Conservation (phyloP, 441 rosid genomes). For the Pelargonium myrrhifolium region DNA sequence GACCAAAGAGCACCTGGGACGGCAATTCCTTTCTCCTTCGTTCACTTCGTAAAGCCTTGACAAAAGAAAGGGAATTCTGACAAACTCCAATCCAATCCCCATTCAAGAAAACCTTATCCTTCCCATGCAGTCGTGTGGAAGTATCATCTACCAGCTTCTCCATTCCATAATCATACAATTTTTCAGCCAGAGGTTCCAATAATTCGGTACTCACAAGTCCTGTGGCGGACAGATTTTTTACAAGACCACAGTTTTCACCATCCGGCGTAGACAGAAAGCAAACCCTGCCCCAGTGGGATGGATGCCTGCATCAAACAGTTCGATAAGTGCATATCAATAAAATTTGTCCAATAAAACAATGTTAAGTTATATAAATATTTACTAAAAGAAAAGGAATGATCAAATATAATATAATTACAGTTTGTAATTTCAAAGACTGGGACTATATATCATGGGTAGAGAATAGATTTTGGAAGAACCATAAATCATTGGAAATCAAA, state of each 20-base stretch:
- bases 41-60: slow-evolving; percentile 42
- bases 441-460: background rate
- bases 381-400: no score
- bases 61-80: slow-evolving; percentile 48
- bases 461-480: no score
- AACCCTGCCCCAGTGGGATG: slow-evolving; percentile 95
- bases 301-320: slow-evolving; percentile 48
- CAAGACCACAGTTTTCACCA: slow-evolving; percentile 97
- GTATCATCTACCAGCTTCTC: slow-evolving; percentile 49
- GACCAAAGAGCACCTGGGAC: slow-evolving; percentile 43
- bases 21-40: slow-evolving; percentile 57
- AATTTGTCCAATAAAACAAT: no score
- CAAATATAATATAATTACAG: background rate
- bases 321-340: no score
- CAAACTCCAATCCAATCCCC: slow-evolving; percentile 91
- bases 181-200: slow-evolving; percentile 39
- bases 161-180: slow-evolving; percentile 58
- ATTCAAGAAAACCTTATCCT: slow-evolving; percentile 61
- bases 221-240: slow-evolving; percentile 68
- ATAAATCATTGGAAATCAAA: no score
- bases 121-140: slow-evolving; percentile 37
- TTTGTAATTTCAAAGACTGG: background rate
- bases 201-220: slow-evolving; percentile 63
- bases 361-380: no score
- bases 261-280: slow-evolving; percentile 91